Evolutionary conservation across 208 protist species (phyloP), one percentile per base, ranked within the genome.

Genomic region (Trypanosoma melophagium): DNA sequence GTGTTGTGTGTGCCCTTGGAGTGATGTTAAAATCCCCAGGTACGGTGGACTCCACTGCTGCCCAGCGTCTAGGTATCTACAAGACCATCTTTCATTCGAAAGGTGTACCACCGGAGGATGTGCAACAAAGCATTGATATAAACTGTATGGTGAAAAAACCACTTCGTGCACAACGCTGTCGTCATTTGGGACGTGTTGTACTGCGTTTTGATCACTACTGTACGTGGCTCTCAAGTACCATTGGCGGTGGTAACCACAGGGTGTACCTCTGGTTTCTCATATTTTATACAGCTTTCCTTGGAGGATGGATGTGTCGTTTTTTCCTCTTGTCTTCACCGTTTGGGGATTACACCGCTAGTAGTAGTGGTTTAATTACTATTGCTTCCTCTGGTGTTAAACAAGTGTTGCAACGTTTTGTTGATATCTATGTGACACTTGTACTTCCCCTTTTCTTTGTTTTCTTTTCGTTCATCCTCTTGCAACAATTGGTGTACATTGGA

Each of bases 121-220:
- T 83, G 14, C 51, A 74, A 8, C 71, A 85, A 60, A 57, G 66
- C 41, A 78, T 88, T 28, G 83, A 90, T 67, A 50, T 82, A 10
- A 38, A 58, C 19, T 76, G 76, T 21, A 92, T 94, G 87, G 76
- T 90, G 21, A 79, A 72, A 47, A 92, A 91, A 60, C 92, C 92
- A 8, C 65, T 94, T 17, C 85, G 89, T 5, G 81, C 93, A 2
- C 90, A 96, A 77, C 77, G 74, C 70, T 96, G 89, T 61, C 56
- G 64, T 13, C 77, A 86, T 22, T 56, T 76, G 21, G 62, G 80
- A 51, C 69, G 80, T 45, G 70, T 85, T 31, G 83, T 97, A 22
- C 74, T 85, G 1, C 80, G 88, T 49, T 93, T 82, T 66, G 85
- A 97, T 50, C 89, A 93, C 54, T 94, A 89, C 72, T 92, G 84